Evolutionary conservation across 2,329 filamentous ascomycete genomes (phyloP), one percentile per base, ranked within the genome.

Genomic region (Ophiosphaerella narmari): DNA sequence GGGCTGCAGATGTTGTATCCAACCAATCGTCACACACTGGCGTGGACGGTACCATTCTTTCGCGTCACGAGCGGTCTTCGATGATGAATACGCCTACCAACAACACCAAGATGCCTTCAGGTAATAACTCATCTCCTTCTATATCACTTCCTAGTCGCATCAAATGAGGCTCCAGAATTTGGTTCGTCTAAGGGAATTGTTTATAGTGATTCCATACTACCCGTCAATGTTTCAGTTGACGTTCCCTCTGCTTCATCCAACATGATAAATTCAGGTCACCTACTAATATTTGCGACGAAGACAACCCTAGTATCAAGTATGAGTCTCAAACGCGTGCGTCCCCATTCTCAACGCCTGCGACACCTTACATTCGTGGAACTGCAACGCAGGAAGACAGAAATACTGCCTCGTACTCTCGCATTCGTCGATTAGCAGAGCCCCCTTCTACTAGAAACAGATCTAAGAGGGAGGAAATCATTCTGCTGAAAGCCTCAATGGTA

Each of bases 401-500:
- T 13, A 12, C 50, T 5, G 46, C 52, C 18, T 48, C 62, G 5
- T 53, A 56, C 31, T 51, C 65, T 31, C 65, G 68, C 31, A 64
- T 71, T 26, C 70, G 66, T 35, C 59, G 67, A 37, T 65, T 79
- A 32, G 73, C 68, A 38, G 77, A 79, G 54, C 82, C 82, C 2
- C 54, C 72, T 3, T 85, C 83, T 21, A 80, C 76, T 8, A 82
- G 89, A 45, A 78, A 82, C 48, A 77, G 89, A 12, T 82, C 89
- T 2, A 88, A 82, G 4, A 79, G 80, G 13, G 91, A 96, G 72
- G 82, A 91, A 65, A 86, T 89, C 26, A 86, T 97, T 43, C 74
- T 97, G 7, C 78, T 89, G 1, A 86, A 87, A 65, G 86, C 87
- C 3, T 94, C 92, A 4, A 87, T 85, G 47, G 80, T 99, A 16